phyloP scores from a whole-genome alignment of 208 protist genomes.

The Crithidia mellificae region DNA sequence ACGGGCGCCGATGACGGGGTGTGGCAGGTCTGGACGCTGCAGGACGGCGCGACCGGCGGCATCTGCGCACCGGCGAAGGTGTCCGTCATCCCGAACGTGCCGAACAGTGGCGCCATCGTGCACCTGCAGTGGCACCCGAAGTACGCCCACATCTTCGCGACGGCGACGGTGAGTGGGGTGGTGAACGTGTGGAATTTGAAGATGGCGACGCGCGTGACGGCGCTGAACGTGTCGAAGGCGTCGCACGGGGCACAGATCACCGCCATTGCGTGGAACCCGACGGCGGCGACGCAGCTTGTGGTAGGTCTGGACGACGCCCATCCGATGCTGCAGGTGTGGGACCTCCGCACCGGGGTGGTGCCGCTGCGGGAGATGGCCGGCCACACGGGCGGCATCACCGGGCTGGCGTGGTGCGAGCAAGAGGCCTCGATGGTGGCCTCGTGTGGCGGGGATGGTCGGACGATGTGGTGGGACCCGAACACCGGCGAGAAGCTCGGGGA shows the following conservation, averaged over 20 bases:
- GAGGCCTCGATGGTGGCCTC: slow-evolving; percentile 93
- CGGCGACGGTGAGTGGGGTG: slow-evolving; percentile 80
- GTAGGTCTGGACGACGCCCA: slow-evolving; percentile 90
- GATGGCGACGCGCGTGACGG: slow-evolving; percentile 79
- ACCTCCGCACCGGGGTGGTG: slow-evolving; percentile 92
- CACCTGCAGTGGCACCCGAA: slow-evolving; percentile 85
- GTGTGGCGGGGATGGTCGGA: slow-evolving; percentile 92
- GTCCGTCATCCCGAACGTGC: slow-evolving; percentile 68
- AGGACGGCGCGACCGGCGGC: slow-evolving; percentile 65
- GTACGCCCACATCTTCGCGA: slow-evolving; percentile 93
- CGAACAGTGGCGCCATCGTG: slow-evolving; percentile 45
- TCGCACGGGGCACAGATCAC: slow-evolving; percentile 56
- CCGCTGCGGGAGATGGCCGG: slow-evolving; percentile 80
- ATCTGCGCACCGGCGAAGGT: slow-evolving; percentile 41
- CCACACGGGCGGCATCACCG: slow-evolving; percentile 91
- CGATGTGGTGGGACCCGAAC: slow-evolving; percentile 94
- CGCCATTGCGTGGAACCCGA: slow-evolving; percentile 96
- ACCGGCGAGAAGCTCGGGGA: slow-evolving; percentile 73
- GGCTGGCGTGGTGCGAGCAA: slow-evolving; percentile 91
- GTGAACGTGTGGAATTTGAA: slow-evolving; percentile 96
- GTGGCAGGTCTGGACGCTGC: slow-evolving; percentile 92
- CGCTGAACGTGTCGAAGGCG: slow-evolving; percentile 82
- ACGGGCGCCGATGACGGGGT: slow-evolving; percentile 67
- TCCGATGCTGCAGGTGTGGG: slow-evolving; percentile 97
- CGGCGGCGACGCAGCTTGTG: slow-evolving; percentile 89